These are phyloP conservation scores for Gracilaria vermiculophylla DNA, from an alignment of 23 red algal genomes.

Conservation along the genomic window DNA sequence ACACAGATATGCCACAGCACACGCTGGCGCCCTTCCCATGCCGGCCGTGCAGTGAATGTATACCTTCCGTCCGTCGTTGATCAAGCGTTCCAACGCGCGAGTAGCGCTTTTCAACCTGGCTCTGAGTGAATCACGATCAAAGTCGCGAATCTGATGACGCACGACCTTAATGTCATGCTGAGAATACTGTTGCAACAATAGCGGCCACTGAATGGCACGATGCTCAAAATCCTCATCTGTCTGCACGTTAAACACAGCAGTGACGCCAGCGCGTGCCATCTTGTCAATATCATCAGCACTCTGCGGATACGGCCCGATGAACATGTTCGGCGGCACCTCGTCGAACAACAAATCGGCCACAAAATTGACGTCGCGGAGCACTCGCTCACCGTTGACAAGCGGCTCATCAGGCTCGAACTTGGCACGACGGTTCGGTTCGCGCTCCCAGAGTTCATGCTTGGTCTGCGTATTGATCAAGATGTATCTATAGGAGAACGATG, in stretches of 20 bases:
- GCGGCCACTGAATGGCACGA: conserved; percentile 69
- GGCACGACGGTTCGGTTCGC: conserved; percentile 83
- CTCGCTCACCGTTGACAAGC: conserved; percentile 47
- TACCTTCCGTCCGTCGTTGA: conserved; percentile 55
- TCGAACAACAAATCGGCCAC: conserved; percentile 79
- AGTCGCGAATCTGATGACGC: conserved; percentile 70
- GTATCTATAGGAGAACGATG: conserved; percentile 74
- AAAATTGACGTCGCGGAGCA: conserved; percentile 84
- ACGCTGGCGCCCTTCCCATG: conserved; percentile 87
- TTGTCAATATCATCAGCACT: conserved; percentile 58
- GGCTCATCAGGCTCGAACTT: conserved; percentile 18
- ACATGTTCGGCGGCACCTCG: conserved; percentile 63
- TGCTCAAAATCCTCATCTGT: conserved; percentile 95
- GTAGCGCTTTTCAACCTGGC: conserved; percentile 57
- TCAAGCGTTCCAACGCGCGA: conserved; percentile 18
- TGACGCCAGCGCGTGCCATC: conserved; percentile 68
- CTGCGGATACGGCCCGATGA: conserved; percentile 94
- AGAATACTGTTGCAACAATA: conserved; percentile 38
- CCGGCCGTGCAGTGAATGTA: conserved; percentile 94
- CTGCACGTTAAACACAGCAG: conserved; percentile 88
- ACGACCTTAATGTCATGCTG: conserved; percentile 56
- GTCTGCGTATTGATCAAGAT: conserved; percentile 50
- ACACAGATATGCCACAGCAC: conserved; percentile 79
- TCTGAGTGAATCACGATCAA: conserved; percentile 67
- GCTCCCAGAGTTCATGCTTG: conserved; percentile 73